phyloP scores from a whole-genome alignment of 768 basidiomycete species.

The Terana coerulea region DNA sequence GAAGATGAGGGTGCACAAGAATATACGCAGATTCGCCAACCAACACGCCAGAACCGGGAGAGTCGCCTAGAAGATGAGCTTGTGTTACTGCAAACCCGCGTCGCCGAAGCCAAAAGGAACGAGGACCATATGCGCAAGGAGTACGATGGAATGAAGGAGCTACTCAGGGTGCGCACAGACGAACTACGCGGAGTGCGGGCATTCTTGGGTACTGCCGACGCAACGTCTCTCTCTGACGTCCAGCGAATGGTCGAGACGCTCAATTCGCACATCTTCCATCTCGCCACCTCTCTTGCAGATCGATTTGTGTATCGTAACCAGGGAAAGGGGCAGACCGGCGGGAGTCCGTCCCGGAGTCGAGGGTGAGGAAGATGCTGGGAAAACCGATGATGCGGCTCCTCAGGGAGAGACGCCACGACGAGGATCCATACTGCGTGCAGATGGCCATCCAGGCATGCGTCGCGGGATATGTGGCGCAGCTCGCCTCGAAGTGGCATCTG shows the following conservation, averaged over 20 bases:
- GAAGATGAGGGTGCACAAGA: too few species aligned
- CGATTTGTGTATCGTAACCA: conserved; percentile 24
- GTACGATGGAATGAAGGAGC: conserved; percentile 12
- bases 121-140: conserved; percentile 20
- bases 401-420: not conserved
- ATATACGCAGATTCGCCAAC: too few species aligned
- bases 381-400: not conserved
- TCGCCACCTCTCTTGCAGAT: conserved; percentile 45
- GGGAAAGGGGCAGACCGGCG: not conserved
- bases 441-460: not conserved
- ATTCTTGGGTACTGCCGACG: conserved; percentile 42
- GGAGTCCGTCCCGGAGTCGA: not conserved
- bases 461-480: not conserved
- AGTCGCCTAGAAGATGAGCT: too few species aligned
- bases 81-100: too few species aligned
- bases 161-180: conserved; percentile 35
- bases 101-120: too few species aligned
- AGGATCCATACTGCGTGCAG: not conserved
- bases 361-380: not conserved
- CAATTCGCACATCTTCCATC: conserved; percentile 45
- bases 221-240: conserved; percentile 43
- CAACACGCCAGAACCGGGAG: too few species aligned
- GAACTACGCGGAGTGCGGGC: conserved; percentile 43
- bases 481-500: not conserved
- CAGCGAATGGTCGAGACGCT: conserved; percentile 39